Conservation (phyloP, 2,329 filamentous ascomycete species). For the Hypoxylon sp. region DNA sequence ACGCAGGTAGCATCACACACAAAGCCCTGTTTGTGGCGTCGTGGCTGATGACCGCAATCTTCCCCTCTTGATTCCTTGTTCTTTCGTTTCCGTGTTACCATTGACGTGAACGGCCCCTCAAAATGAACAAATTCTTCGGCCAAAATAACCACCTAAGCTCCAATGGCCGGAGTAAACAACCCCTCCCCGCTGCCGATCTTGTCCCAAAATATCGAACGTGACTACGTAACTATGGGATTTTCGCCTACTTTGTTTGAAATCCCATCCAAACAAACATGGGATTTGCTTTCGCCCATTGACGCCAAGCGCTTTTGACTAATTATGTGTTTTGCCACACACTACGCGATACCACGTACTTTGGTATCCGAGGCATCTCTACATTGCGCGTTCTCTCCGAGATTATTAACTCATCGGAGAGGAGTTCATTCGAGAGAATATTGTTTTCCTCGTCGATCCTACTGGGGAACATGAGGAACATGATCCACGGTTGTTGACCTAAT, state of each 20-base stretch:
- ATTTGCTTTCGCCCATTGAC: conserved; percentile 37
- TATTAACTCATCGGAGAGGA: not conserved
- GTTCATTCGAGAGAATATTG: conserved; percentile 1
- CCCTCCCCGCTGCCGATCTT: conserved; percentile 40
- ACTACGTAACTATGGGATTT: conserved; percentile 36
- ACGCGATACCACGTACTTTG: no score
- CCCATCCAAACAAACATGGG: conserved; percentile 43
- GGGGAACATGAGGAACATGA: conserved; percentile 19
- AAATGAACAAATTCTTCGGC: conserved; percentile 26
- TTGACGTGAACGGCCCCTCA: conserved; percentile 26
- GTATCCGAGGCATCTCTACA: no score
- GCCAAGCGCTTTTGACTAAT: conserved; percentile 38
- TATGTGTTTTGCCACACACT: conserved; percentile 25
- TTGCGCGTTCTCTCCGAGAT: not conserved
- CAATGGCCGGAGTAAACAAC: conserved; percentile 4
- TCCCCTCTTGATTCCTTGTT: not conserved
- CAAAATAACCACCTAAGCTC: conserved; percentile 10
- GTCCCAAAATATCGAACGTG: conserved; percentile 16
- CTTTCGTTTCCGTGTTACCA: not conserved
- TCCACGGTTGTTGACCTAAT: not conserved
- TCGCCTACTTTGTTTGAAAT: conserved; percentile 36
- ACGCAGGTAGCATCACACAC: not conserved
- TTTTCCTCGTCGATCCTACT: conserved; percentile 7
- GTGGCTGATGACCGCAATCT: conserved; percentile 20
- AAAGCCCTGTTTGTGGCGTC: conserved; percentile 18